Base-by-base conservation (phyloP, 306 rosid species). In the Cicer pinnatifidum region DNA sequence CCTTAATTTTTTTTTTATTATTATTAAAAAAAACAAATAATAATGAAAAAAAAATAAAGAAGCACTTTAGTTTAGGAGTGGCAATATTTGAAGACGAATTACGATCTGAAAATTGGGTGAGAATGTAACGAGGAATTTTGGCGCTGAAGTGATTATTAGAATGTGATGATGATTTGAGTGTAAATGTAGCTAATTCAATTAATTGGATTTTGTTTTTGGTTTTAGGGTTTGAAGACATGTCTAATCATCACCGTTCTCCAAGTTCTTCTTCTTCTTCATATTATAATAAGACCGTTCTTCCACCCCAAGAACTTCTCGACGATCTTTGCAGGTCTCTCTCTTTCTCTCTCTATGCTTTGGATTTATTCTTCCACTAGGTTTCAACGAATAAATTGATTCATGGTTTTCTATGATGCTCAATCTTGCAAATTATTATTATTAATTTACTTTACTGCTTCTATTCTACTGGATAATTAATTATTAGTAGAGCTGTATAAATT, bases 251-350 rank as follows among this genome's bases (percentile, higher is more conserved):
- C 7, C 66, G 66, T 59, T 33, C 66, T 59, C 11, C 66, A 33
- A 59, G 66, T 33, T 59, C 44, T 35, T 59, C 44, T 1, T 59
- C 35, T 28, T 28, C 35, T 28, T 28, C 35, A 28, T 28, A 28
- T 28, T 28, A 28, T 28, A 28, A 33, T 35, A 59, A 59, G n/a
- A 59, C 66, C 17, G 43, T 33, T 59, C 66, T 59, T 35, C 66
- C 66, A 6, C 66, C 66, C 4, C 66, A 59, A 59, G 66, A 59
- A 59, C 66, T 59, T 17, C 43, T 59, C 43, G 66, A 59, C 10
- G 66, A 59, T 59, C 66, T 59, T 8, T 59, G 66, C 66, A 59
- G 66, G 66, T 59, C n/a, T 15, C 45, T 41, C 9, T 8, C 0
- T 1, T 1, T 2, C 10, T 13, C 15, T 11, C 1, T 28, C 33